Evolutionary conservation across 2,329 filamentous ascomycete species (phyloP), one percentile per base, ranked within the genome.

Genomic region (Dothideomycetidae sp.): DNA sequence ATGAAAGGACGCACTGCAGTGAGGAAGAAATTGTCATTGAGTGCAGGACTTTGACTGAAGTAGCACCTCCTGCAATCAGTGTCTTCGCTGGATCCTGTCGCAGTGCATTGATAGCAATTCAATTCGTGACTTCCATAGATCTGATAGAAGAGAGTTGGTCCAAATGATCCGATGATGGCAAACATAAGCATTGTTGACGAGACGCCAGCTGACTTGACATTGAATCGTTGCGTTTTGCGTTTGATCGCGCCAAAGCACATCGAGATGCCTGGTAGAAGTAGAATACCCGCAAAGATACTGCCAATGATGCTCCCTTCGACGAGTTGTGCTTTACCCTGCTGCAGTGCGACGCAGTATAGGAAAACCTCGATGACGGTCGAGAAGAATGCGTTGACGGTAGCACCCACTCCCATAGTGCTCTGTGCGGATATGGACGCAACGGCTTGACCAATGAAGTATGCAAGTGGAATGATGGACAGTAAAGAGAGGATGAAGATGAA

Each of bases 201-300:
- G 21, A 96, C 90, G 54, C 90, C 85, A 18, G 90, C 90, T 21
- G 88, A 96, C 52, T 79, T 84, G 45, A 90, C 86, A 54, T 98
- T 98, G 70, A 98, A 98, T 29, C 90, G 78, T 56, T 98, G 90
- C 1, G 90, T 98, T 64, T 98, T 98, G 50, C 92, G 78, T 63
- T 93, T 93, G 53, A 98, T 78, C 12, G 92, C 92, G 31, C 90
- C 90, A 53, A 94, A 98, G 59, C 90, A 98, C 90, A 98, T 98
- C 41, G 88, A 96, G 21, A 98, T 58, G 1, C 90, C 90, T 0
- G 90, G 90, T 31, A 98, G 68, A 55, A 98, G 93, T 10, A 98
- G 68, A 31, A 98, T 82, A 62, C 90, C 90, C 3, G 88, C 88
- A 56, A 98, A 94, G 44, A 98, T 94, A 57, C 90, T 98, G 44